Base-by-base conservation (phyloP, 1,139 yeast genomes). In the Nakaseomyces uthaithaninus region DNA sequence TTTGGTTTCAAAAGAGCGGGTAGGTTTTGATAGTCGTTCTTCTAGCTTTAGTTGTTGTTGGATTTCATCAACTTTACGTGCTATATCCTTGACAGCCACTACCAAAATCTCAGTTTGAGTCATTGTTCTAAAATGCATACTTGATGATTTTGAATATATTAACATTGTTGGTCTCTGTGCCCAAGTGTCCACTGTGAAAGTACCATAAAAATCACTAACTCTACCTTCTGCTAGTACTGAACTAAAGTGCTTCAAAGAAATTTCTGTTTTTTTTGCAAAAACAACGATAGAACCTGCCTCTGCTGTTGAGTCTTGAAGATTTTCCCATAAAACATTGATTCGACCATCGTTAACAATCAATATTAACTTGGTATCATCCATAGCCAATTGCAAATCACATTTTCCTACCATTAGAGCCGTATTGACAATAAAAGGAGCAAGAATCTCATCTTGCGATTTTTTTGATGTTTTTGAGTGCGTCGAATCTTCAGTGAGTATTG, bases 341-440 rank as follows among this genome's bases (percentile, higher is more conserved):
- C 63, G 66, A 9, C 64, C 52, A 20, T 54, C 60, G 16, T 54
- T 43, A 4, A 54, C 46, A 1, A 56, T 52, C 4, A 55, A 45
- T 14, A 53, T 45, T 1, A 57, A 33, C 10, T 59, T 45, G 3
- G 61, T 46, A 6, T 57, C 50, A 19, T 59, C 63, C 18, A 51
- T 38, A n/a, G 42, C 47, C 15, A 52, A 37, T 22, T 47, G 50
- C 11, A 55, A 23, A 18, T 54, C 59, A 31, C 54, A 42, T 18
- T 43, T 46, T 20, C 52, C 51, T 24, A 53, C 49, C 12, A 53
- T 25, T 3, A 54, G 18, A 0, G 48, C 44, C 8, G 44, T 24
- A 36, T 52, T 52, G 3, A 54, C 19, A 33, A 48, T 51, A 26
- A 49, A 48, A 6, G 49, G 41, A 15, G 42, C 47, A 3, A 43